Conservation (phyloP, 2,329 filamentous ascomycete species). For the Claviceps sp. region DNA sequence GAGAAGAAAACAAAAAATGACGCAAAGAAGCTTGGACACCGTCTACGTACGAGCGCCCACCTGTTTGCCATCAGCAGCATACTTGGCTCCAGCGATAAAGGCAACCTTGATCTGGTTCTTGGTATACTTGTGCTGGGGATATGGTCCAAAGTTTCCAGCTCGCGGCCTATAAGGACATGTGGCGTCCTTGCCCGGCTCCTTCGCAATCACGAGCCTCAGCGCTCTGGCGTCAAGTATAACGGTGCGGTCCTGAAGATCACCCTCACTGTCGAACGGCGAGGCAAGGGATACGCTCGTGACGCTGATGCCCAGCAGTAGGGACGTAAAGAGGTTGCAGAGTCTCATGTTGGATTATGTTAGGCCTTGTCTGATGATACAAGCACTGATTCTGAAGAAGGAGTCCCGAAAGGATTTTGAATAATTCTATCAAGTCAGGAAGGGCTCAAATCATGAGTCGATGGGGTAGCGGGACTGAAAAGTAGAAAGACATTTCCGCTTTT, state of each 20-base stretch:
- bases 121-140: not conserved
- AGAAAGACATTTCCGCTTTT: not conserved
- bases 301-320: not conserved
- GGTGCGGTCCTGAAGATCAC: not conserved
- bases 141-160: not conserved
- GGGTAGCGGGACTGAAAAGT: not conserved
- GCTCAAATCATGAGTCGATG: not conserved
- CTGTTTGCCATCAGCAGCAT: not conserved
- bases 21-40: not conserved
- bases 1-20: not conserved
- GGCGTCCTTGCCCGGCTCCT: not conserved
- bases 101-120: not conserved
- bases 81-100: not conserved
- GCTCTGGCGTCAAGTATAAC: not conserved
- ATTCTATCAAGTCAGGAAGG: not conserved
- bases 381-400: not conserved
- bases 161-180: not conserved
- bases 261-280: not conserved
- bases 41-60: not conserved
- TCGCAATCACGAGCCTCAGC: not conserved
- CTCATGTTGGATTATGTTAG: not conserved
- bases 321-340: not conserved
- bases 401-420: not conserved
- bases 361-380: not conserved
- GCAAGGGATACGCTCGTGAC: not conserved